phyloP scores from a whole-genome alignment of 2,329 filamentous ascomycete genomes.

The Alternaria panax region DNA sequence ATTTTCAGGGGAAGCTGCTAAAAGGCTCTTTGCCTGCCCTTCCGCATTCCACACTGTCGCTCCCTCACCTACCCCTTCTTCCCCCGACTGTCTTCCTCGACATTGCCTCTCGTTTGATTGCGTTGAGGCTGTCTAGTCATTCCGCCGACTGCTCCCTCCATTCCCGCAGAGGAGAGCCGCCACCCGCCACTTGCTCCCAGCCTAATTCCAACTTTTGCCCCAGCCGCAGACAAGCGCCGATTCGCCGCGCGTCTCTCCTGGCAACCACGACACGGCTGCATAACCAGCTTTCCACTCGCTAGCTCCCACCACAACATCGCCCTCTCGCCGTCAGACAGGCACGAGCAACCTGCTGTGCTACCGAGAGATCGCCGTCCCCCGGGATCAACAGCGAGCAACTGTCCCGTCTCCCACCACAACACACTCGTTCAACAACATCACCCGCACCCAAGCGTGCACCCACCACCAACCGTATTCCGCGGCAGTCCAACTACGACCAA shows the following conservation, averaged over 20 bases:
- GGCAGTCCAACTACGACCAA: slow-evolving; percentile 30
- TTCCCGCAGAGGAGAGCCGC: slow-evolving; percentile 30
- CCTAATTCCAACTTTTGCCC: slow-evolving; percentile 16
- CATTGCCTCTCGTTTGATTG: slow-evolving; percentile 44
- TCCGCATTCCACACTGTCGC: slow-evolving; percentile 42
- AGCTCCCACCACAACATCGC: slow-evolving; percentile 25
- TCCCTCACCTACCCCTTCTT: slow-evolving; percentile 30
- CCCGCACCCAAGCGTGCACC: slow-evolving; percentile 23
- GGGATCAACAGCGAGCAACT: slow-evolving; percentile 17
- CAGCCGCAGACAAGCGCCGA: slow-evolving; percentile 32
- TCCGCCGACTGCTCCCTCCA: slow-evolving; percentile 13
- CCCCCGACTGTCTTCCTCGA: slow-evolving; percentile 29
- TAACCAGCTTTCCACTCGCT: slow-evolving; percentile 41
- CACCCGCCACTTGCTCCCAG: slow-evolving; percentile 8
- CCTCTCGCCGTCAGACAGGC: slow-evolving; percentile 25
- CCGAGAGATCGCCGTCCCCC: slow-evolving; percentile 6
- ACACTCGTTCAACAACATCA: slow-evolving; percentile 32
- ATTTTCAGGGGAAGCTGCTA: slow-evolving; percentile 43
- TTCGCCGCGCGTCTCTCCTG: slow-evolving; percentile 45
- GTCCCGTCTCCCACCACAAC: slow-evolving; percentile 28
- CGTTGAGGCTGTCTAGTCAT: slow-evolving; percentile 24
- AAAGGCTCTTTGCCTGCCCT: slow-evolving; percentile 41
- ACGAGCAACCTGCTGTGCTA: slow-evolving; percentile 26
- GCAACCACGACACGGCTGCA: slow-evolving; percentile 40
- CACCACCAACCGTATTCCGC: slow-evolving; percentile 14